Base-by-base conservation (phyloP, 768 basidiomycete species). In the Phylloporus arenicola region DNA sequence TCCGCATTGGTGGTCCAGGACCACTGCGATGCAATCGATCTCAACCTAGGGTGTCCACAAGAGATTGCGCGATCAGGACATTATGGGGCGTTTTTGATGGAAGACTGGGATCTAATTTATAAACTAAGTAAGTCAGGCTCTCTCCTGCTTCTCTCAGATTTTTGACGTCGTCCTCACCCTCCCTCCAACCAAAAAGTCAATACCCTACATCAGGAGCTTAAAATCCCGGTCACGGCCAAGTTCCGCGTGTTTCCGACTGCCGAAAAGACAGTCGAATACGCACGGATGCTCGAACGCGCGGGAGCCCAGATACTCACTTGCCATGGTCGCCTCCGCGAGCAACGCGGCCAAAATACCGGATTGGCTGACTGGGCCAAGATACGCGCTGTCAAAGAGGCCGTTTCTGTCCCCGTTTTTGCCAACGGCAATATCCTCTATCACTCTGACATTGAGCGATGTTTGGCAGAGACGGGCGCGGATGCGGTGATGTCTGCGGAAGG, bases 401-500 rank as follows among this genome's bases (percentile, higher is more conserved):
- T 98, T 33, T 82, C 81, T 1, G 80, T 99, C 0, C 95, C 94
- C 3, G 93, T 99, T 4, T 90, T 99, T 64, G 94, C 95, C 0
- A 99, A 99, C 67, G 96, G 96, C 25, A 98, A 97, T 66, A 81
- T 97, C 52, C 82, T 97, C 12, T 91, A 84, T 65, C 79, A 86
- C 39, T 76, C 81, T n/a, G 94, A 98, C 67, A 80, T 97, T 42
- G 75, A 77, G 45, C 71, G 74, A 11, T 97, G 93, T 66, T 70
- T 99, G 29, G 77, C 79, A 20, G 79, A 80, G 43, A 99, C 96
- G 0, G 91, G 92, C 13, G 86, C 83, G 6, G 92, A 96, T 60
- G 95, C 83, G 0, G 84, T 98, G 51, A 96, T 97, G 93, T 85
- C 83, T 38, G 96, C 94, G 1, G 96, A 96, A 70, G 94, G 91